These are phyloP conservation scores for Acer yangbiense DNA, from an alignment of 345 rosid genomes.

Conservation along the genomic window DNA sequence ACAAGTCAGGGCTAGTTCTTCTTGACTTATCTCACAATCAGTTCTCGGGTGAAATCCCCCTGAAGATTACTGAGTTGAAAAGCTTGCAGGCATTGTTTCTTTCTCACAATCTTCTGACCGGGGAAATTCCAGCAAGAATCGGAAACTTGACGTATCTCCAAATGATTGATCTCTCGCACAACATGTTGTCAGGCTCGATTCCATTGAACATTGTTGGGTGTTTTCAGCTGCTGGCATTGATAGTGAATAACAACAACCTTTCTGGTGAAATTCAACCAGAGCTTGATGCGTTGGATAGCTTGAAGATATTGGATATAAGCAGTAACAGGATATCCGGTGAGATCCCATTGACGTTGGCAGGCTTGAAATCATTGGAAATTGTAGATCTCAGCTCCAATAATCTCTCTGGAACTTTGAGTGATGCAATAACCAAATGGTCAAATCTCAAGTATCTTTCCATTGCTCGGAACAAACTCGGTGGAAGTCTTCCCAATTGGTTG, in stretches of 20 bases:
- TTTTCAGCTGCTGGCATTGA: conserved; percentile 78
- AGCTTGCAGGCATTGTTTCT: conserved; percentile 82
- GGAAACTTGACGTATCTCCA: conserved; percentile 92
- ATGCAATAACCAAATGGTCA: conserved; percentile 87
- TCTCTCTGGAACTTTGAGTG: conserved; percentile 76
- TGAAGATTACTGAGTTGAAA: conserved; percentile 73
- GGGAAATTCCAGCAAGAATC: conserved; percentile 77
- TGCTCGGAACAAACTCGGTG: conserved; percentile 74
- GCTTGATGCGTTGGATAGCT: conserved; percentile 82
- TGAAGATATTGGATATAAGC: conserved; percentile 82
- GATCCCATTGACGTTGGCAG: conserved; percentile 86
- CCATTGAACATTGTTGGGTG: conserved; percentile 86
- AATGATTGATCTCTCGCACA: conserved; percentile 78
- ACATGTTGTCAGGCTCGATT: conserved; percentile 71
- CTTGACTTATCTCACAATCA: conserved; percentile 79
- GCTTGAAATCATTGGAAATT: conserved; percentile 79
- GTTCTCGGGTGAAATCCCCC: conserved; percentile 74
- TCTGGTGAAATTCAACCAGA: conserved; percentile 88
- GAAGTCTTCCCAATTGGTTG: conserved; percentile 76
- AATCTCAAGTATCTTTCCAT: conserved; percentile 77
- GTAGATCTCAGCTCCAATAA: conserved; percentile 87
- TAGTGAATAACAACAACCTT: conserved; percentile 75
- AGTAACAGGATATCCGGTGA: conserved; percentile 79
- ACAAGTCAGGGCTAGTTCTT: conserved; percentile 74
- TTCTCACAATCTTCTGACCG: conserved; percentile 74